Percentiles rank a stretch among this genome's conserved stretches.
phyloP scores from a whole-genome alignment of 192 early-diverging fungal genomes.

The Gonapodya prolifera region DNA sequence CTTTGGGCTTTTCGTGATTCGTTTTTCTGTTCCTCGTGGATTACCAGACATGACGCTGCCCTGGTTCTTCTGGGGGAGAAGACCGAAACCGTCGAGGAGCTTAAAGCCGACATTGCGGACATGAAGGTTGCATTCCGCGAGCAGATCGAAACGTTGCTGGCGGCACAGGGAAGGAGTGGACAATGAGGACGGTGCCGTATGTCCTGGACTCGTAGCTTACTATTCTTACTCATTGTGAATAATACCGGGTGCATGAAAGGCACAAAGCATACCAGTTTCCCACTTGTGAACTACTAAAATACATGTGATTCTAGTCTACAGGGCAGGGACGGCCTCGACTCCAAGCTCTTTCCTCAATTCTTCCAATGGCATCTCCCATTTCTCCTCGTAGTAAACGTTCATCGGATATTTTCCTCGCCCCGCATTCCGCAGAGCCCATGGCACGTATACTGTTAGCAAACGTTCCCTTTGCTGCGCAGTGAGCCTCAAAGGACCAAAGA shows the following conservation, averaged over 20 bases:
- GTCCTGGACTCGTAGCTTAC: no score
- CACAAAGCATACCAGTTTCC: no score
- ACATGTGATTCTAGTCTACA: no score
- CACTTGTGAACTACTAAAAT: no score
- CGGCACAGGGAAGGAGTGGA: neutral
- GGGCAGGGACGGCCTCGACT: slow-evolving; percentile 33
- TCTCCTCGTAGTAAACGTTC: slow-evolving; percentile 83
- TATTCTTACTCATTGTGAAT: no score
- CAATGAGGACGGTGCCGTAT: no score
- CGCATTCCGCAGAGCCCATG: slow-evolving; percentile 87
- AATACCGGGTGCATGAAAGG: no score
- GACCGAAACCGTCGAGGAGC: slow-evolving; percentile 72
- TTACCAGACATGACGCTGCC: slow-evolving; percentile 45
- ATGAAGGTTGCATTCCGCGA: slow-evolving; percentile 61
- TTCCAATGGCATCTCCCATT: slow-evolving; percentile 50
- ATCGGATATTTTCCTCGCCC: slow-evolving; percentile 59
- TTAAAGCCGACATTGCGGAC: slow-evolving; percentile 61
- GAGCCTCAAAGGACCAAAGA: slow-evolving; percentile 69
- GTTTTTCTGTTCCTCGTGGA: no score
- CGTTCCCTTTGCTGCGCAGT: slow-evolving; percentile 36
- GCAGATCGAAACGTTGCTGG: slow-evolving; percentile 27
- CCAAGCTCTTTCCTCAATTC: slow-evolving; percentile 64
- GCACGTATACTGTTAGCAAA: slow-evolving; percentile 61
- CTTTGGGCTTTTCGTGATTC: no score
- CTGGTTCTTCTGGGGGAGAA: slow-evolving; percentile 81